phyloP scores from a whole-genome alignment of 2,329 filamentous ascomycete genomes.

The Talaromyces sp. region DNA sequence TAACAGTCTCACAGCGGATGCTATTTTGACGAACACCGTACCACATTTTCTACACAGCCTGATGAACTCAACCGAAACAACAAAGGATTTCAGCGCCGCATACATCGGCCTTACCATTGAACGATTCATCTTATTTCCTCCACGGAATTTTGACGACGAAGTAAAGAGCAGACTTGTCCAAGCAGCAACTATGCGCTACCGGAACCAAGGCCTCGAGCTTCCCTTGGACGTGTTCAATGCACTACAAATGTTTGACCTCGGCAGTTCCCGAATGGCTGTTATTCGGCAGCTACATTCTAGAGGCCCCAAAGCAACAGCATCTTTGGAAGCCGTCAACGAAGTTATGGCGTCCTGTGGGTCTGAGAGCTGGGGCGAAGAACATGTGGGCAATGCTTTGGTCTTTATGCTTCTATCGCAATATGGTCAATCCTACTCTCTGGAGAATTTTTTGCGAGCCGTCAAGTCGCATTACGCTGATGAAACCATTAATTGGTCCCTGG shows the following conservation, averaged over 20 bases:
- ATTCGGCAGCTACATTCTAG: constrained; percentile 66
- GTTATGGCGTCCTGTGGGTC: constrained; percentile 54
- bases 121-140: constrained; percentile 80
- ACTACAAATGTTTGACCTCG: constrained; percentile 45
- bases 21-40: constrained; percentile 79
- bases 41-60: constrained; percentile 73
- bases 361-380: constrained; percentile 70
- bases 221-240: constrained; percentile 43
- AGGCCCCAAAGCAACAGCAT: constrained; percentile 71
- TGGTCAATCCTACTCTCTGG: constrained; percentile 63
- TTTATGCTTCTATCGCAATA: constrained; percentile 62
- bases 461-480: constrained; percentile 54
- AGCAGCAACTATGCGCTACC: constrained; percentile 66
- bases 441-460: constrained; percentile 61
- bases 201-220: constrained; percentile 50
- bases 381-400: constrained; percentile 76
- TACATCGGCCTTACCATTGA: constrained; percentile 80
- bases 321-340: constrained; percentile 65
- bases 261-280: constrained; percentile 44
- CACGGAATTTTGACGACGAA: constrained; percentile 77
- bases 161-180: constrained; percentile 62
- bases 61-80: constrained; percentile 59
- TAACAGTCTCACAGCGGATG: constrained; percentile 62
- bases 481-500: constrained; percentile 62
- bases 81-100: constrained; percentile 62